These are phyloP conservation scores for Linaria vulgaris DNA, from an alignment of 257 asterid species.

Conservation along the genomic window DNA sequence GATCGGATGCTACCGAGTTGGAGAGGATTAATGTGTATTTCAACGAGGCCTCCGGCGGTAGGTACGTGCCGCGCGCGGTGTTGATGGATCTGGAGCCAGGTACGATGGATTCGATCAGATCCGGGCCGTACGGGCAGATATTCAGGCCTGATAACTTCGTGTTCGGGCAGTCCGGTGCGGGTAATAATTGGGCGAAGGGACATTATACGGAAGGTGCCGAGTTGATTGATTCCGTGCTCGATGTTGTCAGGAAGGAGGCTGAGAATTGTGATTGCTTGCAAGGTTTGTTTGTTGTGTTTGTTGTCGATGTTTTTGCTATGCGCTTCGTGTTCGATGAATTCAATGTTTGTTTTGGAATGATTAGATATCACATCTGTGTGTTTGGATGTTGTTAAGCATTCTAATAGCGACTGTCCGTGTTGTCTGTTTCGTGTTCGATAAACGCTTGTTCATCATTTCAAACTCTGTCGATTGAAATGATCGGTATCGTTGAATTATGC, in stretches of 20 bases:
- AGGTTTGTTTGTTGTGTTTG: conserved; percentile 32
- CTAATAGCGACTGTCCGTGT: no score
- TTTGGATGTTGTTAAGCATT: neutral
- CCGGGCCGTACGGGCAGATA: conserved; percentile 61
- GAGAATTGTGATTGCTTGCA: conserved; percentile 71
- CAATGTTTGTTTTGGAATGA: neutral
- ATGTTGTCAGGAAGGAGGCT: conserved; percentile 68
- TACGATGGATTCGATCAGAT: conserved; percentile 62
- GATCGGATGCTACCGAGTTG: conserved; percentile 39
- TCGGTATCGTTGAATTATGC: no score
- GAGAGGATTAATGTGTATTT: conserved; percentile 62
- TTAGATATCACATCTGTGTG: no score
- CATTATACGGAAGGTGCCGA: conserved; percentile 75
- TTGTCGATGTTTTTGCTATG: neutral
- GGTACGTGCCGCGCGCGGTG: conserved; percentile 67
- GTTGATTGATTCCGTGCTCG: conserved; percentile 64
- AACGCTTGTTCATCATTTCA: no score
- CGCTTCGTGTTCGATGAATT: neutral
- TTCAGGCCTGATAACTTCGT: conserved; percentile 65
- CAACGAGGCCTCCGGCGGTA: conserved; percentile 63
- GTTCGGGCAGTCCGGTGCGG: conserved; percentile 65
- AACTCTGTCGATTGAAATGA: no score
- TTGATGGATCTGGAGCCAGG: conserved; percentile 76
- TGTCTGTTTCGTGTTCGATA: no score
- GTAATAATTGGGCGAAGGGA: conserved; percentile 72